Percentiles rank a stretch among this genome's conserved stretches.
These are phyloP conservation scores for Candida vartiovaarae DNA, from an alignment of 805 yeast species.

Conservation along the genomic window DNA sequence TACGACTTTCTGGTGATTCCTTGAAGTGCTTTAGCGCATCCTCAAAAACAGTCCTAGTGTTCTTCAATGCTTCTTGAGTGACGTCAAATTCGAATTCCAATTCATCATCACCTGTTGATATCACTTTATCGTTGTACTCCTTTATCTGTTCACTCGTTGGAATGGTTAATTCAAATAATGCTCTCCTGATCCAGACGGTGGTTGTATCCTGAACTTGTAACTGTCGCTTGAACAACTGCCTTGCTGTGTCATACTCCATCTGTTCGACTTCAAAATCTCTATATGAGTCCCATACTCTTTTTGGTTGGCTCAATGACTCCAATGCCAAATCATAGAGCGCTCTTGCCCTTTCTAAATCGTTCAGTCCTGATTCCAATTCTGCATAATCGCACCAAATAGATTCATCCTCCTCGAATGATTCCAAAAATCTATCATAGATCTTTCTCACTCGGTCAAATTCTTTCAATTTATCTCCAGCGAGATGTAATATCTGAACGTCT, in stretches of 20 bases:
- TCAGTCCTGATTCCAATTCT: constrained; percentile 56
- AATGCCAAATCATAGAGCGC: constrained; percentile 53
- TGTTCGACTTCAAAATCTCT: constrained; percentile 59
- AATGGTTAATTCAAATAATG: constrained; percentile 62
- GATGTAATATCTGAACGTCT: constrained; percentile 59
- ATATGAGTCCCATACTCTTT: constrained; percentile 30
- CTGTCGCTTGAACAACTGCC: constrained; percentile 39
- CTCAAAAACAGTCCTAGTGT: constrained; percentile 51
- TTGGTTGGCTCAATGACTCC: constrained; percentile 17
- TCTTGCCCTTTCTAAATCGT: constrained; percentile 63
- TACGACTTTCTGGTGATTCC: constrained; percentile 37
- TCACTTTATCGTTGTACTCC: constrained; percentile 22
- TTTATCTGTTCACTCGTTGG: constrained; percentile 49
- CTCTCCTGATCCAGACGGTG: constrained; percentile 55
- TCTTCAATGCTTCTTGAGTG: constrained; percentile 40
- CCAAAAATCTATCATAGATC: constrained; percentile 62
- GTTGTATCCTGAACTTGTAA: constrained; percentile 29
- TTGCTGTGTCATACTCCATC: constrained; percentile 48
- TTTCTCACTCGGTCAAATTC: constrained; percentile 78
- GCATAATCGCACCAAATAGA: constrained; percentile 60
- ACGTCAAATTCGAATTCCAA: constrained; percentile 42
- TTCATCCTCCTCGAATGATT: constrained; percentile 33
- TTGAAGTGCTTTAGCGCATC: constrained; percentile 43
- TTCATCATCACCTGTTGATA: constrained; percentile 32
- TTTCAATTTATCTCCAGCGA: constrained; percentile 56